Evolutionary conservation across 164 flowering plant genomes (phyloP).

Genomic region (Stephania cephalantha): DNA sequence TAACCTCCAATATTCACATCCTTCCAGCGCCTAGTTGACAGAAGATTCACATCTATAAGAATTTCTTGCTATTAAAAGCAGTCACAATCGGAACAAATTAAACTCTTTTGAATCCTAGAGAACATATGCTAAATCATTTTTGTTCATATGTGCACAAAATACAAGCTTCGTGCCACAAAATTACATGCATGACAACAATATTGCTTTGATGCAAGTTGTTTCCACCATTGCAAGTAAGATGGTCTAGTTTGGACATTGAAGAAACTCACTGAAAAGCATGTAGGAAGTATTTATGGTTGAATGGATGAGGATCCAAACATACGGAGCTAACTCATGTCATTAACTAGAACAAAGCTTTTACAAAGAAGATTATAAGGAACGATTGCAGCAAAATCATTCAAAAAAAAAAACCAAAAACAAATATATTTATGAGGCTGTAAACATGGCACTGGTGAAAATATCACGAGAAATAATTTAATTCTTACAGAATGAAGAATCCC

Average conservation of each 20-base stretch:
- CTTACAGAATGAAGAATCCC: conserved; percentile 96
- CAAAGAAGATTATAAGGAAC: neutral
- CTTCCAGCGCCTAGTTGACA: conserved; percentile 58
- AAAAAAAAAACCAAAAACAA: no score
- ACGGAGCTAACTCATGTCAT: neutral
- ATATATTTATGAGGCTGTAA: neutral
- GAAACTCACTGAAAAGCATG: neutral
- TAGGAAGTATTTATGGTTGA: neutral
- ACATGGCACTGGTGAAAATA: neutral
- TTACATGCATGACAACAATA: neutral
- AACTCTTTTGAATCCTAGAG: neutral
- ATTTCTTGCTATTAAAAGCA: neutral
- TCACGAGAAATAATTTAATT: conserved; percentile 5
- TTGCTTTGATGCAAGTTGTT: neutral
- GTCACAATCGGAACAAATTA: neutral
- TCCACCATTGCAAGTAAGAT: neutral
- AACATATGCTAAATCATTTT: neutral
- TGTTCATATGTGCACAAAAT: neutral
- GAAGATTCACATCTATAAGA: neutral
- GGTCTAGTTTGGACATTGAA: neutral
- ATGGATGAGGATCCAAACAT: neutral
- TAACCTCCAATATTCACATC: conserved; percentile 95
- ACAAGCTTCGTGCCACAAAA: neutral
- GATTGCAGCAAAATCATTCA: no score
- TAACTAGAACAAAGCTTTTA: neutral